Conservation (phyloP, 495 filamentous ascomycete genomes). For the Neurospora sp. region DNA sequence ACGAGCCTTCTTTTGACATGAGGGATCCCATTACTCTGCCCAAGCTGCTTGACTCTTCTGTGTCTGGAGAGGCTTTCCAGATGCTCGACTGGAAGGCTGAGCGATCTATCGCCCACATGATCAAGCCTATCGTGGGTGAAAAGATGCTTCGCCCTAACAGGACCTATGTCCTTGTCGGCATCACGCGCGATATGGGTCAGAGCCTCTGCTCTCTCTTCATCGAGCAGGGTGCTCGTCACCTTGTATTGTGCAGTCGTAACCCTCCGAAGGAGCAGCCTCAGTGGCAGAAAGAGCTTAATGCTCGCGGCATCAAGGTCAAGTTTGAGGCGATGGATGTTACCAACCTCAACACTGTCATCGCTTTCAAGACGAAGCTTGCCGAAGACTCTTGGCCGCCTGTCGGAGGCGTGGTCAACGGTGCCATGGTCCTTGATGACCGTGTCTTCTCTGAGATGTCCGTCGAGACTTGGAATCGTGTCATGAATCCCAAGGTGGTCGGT, state of each 20-base stretch:
- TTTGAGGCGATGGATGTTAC: conserved; percentile 31
- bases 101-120: conserved; percentile 9
- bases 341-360: conserved; percentile 13
- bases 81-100: conserved; percentile 32
- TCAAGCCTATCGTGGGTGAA: conserved; percentile 8
- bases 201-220: conserved; percentile 51
- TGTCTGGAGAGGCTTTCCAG: conserved; percentile 9
- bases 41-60: conserved; percentile 9
- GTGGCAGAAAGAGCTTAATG: conserved; percentile 35
- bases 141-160: conserved; percentile 27
- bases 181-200: conserved; percentile 48
- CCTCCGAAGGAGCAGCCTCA: conserved; percentile 22
- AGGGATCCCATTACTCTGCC: conserved; percentile 9
- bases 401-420: conserved; percentile 41
- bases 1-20: neutral
- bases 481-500: conserved; percentile 36
- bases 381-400: conserved; percentile 23
- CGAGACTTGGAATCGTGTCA: conserved; percentile 27
- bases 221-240: conserved; percentile 40
- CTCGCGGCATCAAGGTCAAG: conserved; percentile 19
- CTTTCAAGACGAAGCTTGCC: conserved; percentile 18
- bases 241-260: conserved; percentile 48
- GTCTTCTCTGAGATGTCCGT: conserved; percentile 38
- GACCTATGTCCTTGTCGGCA: conserved; percentile 48
- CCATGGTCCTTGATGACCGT: conserved; percentile 44